These are phyloP conservation scores for Ensete ventricosum DNA, from an alignment of 176 grass and related monocot genomes.

Conservation along the genomic window DNA sequence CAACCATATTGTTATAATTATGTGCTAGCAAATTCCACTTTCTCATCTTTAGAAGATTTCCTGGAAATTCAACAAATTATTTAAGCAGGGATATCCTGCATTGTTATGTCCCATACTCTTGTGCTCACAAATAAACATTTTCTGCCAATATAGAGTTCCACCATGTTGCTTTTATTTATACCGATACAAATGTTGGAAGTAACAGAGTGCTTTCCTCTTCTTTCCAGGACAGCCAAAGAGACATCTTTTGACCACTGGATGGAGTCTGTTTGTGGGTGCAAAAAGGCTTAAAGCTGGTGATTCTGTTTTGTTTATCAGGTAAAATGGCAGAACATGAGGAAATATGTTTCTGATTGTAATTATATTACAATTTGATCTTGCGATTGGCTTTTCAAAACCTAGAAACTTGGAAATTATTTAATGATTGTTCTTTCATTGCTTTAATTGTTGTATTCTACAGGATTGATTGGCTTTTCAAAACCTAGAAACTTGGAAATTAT, in stretches of 20 bases:
- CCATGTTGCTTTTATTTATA: background rate
- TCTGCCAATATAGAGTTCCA: background rate
- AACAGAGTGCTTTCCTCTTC: conserved; percentile 17
- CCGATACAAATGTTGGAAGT: background rate
- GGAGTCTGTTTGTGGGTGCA: conserved; percentile 96
- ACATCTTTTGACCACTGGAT: conserved; percentile 97
- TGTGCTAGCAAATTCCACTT: too few relatives aligned
- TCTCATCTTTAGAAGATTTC: background rate
- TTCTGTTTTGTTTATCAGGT: conserved; percentile 98
- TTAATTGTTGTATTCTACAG: background rate
- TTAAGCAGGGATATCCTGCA: background rate
- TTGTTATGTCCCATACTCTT: background rate
- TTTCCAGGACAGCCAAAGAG: conserved; percentile 83
- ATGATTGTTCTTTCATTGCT: background rate
- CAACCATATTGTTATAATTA: too few relatives aligned
- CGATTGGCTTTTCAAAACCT: background rate
- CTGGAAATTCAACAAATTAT: background rate
- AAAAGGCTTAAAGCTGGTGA: conserved; percentile 90
- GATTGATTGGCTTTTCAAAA: too few relatives aligned
- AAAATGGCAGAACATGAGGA: background rate
- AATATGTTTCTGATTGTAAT: background rate
- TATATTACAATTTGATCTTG: background rate
- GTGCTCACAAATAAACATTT: background rate
- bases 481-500: too few relatives aligned
- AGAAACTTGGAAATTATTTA: background rate